These are phyloP conservation scores for Auricularia sp. DNA, from an alignment of 768 basidiomycete genomes.

Conservation along the genomic window DNA sequence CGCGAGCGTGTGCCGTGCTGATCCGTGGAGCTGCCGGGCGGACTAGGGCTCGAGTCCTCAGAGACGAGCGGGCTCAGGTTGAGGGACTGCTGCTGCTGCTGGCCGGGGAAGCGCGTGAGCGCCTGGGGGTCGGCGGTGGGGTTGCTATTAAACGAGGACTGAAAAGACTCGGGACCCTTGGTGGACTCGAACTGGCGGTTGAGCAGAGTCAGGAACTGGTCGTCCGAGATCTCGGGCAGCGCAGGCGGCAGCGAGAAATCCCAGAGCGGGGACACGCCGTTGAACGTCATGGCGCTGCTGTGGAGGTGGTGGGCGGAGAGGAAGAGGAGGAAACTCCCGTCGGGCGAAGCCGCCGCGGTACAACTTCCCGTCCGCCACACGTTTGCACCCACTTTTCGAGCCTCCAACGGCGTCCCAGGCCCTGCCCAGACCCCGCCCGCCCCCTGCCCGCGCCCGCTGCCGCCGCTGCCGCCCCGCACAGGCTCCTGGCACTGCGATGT, in stretches of 20 bases:
- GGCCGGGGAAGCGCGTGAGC: constrained; percentile 45
- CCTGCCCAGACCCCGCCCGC: too few species aligned
- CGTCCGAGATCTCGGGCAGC: constrained; percentile 58
- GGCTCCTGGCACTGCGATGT: too few species aligned
- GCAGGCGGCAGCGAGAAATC: constrained; percentile 42
- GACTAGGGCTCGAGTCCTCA: constrained; percentile 74
- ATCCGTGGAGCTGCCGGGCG: constrained; percentile 39
- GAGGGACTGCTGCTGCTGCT: constrained; percentile 28
- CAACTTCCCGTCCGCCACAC: background rate
- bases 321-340: background rate
- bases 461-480: too few species aligned
- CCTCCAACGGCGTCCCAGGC: too few species aligned
- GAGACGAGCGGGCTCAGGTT: constrained; percentile 49
- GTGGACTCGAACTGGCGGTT: constrained; percentile 53
- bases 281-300: constrained; percentile 37
- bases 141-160: constrained; percentile 12
- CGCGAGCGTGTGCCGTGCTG: constrained; percentile 18
- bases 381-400: background rate
- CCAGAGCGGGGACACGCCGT: constrained; percentile 48
- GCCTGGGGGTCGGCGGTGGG: constrained; percentile 18
- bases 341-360: background rate
- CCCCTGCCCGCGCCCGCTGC: too few species aligned
- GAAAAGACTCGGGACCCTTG: constrained; percentile 17
- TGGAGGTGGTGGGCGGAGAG: background rate
- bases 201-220: constrained; percentile 66